Evolutionary conservation across 2,329 filamentous ascomycete species (phyloP).

Genomic region (Lasiodiplodia sp.): DNA sequence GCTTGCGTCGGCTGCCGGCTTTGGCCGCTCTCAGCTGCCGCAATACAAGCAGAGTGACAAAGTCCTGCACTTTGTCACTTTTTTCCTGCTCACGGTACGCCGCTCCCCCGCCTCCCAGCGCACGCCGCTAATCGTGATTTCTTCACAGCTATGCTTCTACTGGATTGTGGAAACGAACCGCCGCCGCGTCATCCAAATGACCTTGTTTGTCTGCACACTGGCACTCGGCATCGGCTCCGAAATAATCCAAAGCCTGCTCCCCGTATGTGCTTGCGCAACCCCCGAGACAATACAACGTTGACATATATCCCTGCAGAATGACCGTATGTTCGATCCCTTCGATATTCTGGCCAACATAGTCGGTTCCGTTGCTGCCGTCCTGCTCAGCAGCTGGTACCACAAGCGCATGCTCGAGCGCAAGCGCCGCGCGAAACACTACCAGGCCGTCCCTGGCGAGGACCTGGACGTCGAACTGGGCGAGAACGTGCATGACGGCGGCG

Average conservation of each 20-base stretch:
- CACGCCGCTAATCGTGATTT: neutral
- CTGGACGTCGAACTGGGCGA: slow-evolving; percentile 79
- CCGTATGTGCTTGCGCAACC: slow-evolving; percentile 49
- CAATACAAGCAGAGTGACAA: slow-evolving; percentile 81
- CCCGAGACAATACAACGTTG: neutral
- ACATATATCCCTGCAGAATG: slow-evolving; percentile 44
- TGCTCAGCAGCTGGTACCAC: slow-evolving; percentile 89
- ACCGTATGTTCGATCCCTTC: slow-evolving; percentile 72
- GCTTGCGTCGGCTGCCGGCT: slow-evolving; percentile 74
- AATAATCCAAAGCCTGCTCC: slow-evolving; percentile 76
- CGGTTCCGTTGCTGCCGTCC: slow-evolving; percentile 76
- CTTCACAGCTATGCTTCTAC: slow-evolving; percentile 73
- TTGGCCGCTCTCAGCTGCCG: slow-evolving; percentile 65
- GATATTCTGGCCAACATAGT: slow-evolving; percentile 89
- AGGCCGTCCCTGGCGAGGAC: slow-evolving; percentile 68
- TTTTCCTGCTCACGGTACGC: slow-evolving; percentile 82
- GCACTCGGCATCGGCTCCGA: slow-evolving; percentile 76
- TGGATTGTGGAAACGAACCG: slow-evolving; percentile 95
- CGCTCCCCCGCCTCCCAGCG: neutral
- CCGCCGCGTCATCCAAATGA: slow-evolving; percentile 83
- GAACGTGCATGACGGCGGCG: slow-evolving; percentile 42
- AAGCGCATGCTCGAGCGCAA: slow-evolving; percentile 92
- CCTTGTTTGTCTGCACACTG: slow-evolving; percentile 79
- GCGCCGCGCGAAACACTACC: slow-evolving; percentile 79
- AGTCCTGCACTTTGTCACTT: slow-evolving; percentile 82